These are phyloP conservation scores for Pyrrhoderma noxium DNA, from an alignment of 1,284 basidiomycete genomes.

Conservation along the genomic window DNA sequence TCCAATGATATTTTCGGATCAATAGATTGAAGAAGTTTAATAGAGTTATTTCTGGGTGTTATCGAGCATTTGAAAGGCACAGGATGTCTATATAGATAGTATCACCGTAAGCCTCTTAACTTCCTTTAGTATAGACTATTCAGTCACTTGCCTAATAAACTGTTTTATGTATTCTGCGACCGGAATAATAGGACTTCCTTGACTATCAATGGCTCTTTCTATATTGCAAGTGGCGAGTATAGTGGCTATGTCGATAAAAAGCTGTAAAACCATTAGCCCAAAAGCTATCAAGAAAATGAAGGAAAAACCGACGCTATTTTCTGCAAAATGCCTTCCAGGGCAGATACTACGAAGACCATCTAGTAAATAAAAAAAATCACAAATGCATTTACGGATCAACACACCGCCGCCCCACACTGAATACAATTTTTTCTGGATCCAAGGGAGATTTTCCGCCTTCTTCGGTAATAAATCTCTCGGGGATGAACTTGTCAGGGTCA, in stretches of 20 bases:
- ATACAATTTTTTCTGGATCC: conserved; percentile 2
- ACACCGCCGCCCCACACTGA: conserved; percentile 13
- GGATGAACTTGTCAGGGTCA: conserved; percentile 24
- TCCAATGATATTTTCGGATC: too few species aligned
- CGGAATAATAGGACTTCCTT: conserved; percentile 13
- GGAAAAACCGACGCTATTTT: conserved; percentile 6
- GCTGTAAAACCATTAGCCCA: not conserved
- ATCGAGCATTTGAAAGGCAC: conserved; percentile 17
- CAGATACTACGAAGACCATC: conserved; percentile 7
- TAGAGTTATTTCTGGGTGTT: too few species aligned
- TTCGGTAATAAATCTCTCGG: conserved; percentile 25
- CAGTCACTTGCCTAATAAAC: conserved; percentile 12
- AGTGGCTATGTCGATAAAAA: conserved; percentile 19
- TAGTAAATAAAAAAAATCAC: not conserved
- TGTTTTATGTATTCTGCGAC: not conserved
- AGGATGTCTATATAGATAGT: conserved; percentile 15
- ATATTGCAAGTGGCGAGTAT: conserved; percentile 20
- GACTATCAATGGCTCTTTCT: conserved; percentile 4
- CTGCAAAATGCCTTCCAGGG: conserved; percentile 18
- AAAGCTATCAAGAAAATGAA: not conserved
- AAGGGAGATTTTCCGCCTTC: conserved; percentile 1
- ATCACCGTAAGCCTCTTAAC: too few species aligned
- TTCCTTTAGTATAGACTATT: too few species aligned
- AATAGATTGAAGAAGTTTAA: too few species aligned
- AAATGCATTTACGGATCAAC: not conserved